Conservation (phyloP, 441 rosid genomes). For the Brassica hybrid region DNA sequence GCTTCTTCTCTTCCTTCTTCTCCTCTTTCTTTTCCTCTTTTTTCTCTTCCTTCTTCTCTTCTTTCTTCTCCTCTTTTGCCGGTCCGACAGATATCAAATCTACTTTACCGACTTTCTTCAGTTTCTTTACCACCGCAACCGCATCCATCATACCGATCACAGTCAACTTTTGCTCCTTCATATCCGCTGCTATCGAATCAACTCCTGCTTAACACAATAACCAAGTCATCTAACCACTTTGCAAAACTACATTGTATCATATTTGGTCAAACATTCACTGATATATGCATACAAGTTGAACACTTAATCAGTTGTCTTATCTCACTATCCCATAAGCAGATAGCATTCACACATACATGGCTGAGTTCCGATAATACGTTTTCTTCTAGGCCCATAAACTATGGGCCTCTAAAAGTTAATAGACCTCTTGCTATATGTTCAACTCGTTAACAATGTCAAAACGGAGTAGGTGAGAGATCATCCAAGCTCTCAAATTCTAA, state of each 20-base stretch:
- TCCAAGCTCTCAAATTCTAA: constrained; percentile 10
- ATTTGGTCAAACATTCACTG: neutral
- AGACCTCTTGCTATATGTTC: neutral
- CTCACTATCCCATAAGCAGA: neutral
- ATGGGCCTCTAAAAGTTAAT: neutral
- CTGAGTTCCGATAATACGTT: neutral
- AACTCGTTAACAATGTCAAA: constrained; percentile 20
- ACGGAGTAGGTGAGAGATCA: constrained; percentile 8
- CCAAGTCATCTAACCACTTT: neutral
- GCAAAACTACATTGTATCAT: constrained; percentile 10
- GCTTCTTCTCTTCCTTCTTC: constrained; percentile 58
- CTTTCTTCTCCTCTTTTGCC: constrained; percentile 94
- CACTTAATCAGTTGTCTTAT: neutral
- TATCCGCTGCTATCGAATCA: constrained; percentile 91
- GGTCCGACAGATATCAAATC: constrained; percentile 92
- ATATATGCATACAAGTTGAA: neutral
- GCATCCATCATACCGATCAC: constrained; percentile 90
- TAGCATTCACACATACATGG: neutral
- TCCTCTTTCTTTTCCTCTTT: constrained; percentile 66
- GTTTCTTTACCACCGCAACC: constrained; percentile 84
- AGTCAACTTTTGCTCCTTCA: constrained; percentile 90
- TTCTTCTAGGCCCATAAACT: neutral
- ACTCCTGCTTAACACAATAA: constrained; percentile 59
- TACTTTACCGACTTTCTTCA: constrained; percentile 96
- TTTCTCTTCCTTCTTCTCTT: constrained; percentile 69